These are phyloP conservation scores for Xylariales sp. DNA, from an alignment of 2,329 filamentous ascomycete species.

Conservation along the genomic window DNA sequence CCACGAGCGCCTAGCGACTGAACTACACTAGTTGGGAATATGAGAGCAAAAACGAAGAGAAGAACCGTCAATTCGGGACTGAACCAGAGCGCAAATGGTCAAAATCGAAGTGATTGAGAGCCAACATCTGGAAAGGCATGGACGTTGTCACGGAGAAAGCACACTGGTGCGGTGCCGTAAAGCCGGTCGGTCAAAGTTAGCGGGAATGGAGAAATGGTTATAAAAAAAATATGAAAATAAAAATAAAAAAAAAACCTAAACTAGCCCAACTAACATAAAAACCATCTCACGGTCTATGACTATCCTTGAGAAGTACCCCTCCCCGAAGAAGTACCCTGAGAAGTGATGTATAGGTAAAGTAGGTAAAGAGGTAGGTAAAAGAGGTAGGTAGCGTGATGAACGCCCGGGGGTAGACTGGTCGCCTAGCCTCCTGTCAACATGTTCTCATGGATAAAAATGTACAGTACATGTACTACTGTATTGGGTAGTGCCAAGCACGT, in stretches of 20 bases:
- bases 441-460: neutral
- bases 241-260: no score
- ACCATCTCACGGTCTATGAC: neutral
- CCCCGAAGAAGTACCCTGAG: no score
- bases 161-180: neutral
- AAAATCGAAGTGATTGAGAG: neutral
- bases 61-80: neutral
- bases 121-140: neutral
- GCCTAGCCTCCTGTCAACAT: slow-evolving; percentile 4
- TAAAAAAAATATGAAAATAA: no score
- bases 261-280: no score
- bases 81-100: neutral
- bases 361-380: no score
- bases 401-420: slow-evolving; percentile 12
- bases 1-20: slow-evolving; percentile 29
- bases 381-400: no score
- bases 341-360: no score
- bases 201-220: neutral
- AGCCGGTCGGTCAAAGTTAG: no score
- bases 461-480: slow-evolving; percentile 13
- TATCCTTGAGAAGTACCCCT: neutral
- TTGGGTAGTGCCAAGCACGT: slow-evolving; percentile 24
- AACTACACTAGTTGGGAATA: slow-evolving; percentile 13
- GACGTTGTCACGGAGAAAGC: neutral
- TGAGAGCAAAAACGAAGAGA: slow-evolving; percentile 8